phyloP scores from a whole-genome alignment of 805 yeast species.

The Saccharomyces cerevisiae region DNA sequence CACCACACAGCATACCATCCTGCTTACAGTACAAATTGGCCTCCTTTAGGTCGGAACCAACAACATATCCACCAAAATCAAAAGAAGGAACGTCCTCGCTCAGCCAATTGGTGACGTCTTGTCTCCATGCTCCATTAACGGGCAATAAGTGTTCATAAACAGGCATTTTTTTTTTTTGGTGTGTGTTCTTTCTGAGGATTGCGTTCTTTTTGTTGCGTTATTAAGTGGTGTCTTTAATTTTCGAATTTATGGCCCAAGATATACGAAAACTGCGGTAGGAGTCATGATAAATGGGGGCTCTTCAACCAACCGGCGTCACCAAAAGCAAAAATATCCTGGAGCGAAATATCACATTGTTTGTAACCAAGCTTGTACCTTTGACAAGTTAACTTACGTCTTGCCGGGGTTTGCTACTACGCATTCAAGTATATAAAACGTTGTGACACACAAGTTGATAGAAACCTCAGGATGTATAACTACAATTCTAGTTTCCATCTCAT shows the following conservation, averaged over 20 bases:
- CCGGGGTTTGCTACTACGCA: background rate
- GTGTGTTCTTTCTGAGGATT: background rate
- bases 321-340: background rate
- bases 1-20: conserved; percentile 71
- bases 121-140: conserved; percentile 71
- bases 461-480: background rate
- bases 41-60: conserved; percentile 62
- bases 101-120: conserved; percentile 64
- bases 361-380: background rate
- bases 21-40: conserved; percentile 80
- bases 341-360: background rate
- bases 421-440: background rate
- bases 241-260: background rate
- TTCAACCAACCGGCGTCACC: background rate
- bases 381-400: background rate
- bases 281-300: background rate
- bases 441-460: background rate
- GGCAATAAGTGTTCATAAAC: conserved; percentile 55
- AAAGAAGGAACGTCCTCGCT: conserved; percentile 88
- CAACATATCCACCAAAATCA: conserved; percentile 91
- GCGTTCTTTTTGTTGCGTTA: background rate
- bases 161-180: conserved; percentile 17
- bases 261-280: background rate
- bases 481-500: background rate
- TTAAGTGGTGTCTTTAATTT: background rate